Base-by-base conservation (phyloP, 192 early-diverging fungal species). In the Ambispora gerdemannii region DNA sequence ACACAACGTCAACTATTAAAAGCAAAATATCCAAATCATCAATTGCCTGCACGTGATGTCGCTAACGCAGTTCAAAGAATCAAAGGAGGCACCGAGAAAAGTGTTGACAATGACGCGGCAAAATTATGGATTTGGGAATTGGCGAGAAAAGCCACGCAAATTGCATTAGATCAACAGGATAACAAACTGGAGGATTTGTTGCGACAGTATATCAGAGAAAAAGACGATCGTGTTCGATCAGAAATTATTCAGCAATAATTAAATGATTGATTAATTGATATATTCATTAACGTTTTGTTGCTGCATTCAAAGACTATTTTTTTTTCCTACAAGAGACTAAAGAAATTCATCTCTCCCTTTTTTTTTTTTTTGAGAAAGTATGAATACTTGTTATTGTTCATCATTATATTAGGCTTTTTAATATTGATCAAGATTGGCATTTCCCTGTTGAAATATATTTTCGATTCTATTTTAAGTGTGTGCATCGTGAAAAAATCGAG, bases 91-190 rank as follows among this genome's bases (percentile, higher is more conserved):
- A 31, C 36, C n/a, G 68, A 70, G 27, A 70, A 60, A 47, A 27
- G 56, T 56, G 52, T 60, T 30, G 68, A 70, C n/a, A 70, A 70
- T 60, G 68, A 70, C 43, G 58, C 58, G 31, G 27, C 38, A 38
- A 70, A 60, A 60, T 35, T 70, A 31, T 70, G 68, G 68, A 58
- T 70, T 47, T 70, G 55, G 58, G 68, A 70, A 60, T 60, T 70
- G 31, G 53, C 68, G 2, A 38, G 68, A 30, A 58, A 59, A 60
- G 68, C 68, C n/a, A 59, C 53, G 22, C 35, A 38, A 47, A 59
- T 70, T 31, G 68, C 68, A 22, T 25, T 70, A 59, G 56, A 70
- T 38, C 58, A 60, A 4, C 55, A 50, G 47, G 68, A 70, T 49
- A 49, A 70, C 27, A 60, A 8, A 19, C 47, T 60, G 27, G 68